phyloP scores from a whole-genome alignment of 768 basidiomycete species.

The Cystofilobasidium macerans region DNA sequence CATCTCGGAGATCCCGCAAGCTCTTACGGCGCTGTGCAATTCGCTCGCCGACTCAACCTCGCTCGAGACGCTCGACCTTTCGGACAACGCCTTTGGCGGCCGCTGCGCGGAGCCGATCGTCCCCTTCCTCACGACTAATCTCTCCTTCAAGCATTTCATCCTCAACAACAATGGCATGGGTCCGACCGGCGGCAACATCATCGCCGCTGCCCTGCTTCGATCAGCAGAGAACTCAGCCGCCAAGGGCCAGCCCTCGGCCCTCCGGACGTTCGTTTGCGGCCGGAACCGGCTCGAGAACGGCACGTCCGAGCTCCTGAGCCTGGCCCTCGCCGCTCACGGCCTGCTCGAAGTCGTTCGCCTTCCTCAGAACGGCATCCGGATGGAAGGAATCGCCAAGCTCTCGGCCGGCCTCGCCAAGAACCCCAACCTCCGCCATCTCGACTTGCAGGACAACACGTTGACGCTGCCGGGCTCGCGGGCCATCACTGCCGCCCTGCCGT shows the following conservation, averaged over 20 bases:
- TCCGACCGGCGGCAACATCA: constrained; percentile 69
- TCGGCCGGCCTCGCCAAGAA: constrained; percentile 63
- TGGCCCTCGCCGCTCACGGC: constrained; percentile 74
- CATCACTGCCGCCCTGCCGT: constrained; percentile 53
- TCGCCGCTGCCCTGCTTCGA: constrained; percentile 70
- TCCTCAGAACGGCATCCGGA: constrained; percentile 96
- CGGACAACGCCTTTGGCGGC: constrained; percentile 93
- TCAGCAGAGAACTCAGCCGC: constrained; percentile 59
- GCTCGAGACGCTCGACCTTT: constrained; percentile 77
- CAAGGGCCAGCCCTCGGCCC: constrained; percentile 53
- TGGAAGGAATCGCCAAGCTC: constrained; percentile 74
- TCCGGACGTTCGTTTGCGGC: constrained; percentile 77
- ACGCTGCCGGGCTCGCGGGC: constrained; percentile 50
- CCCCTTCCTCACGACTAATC: constrained; percentile 72
- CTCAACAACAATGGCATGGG: constrained; percentile 97
- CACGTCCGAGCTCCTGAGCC: constrained; percentile 68
- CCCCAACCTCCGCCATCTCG: constrained; percentile 57
- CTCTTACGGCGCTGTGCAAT: constrained; percentile 77
- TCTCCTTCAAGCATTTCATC: constrained; percentile 67
- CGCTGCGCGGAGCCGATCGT: constrained; percentile 90
- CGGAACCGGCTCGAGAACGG: constrained; percentile 93
- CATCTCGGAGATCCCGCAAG: constrained; percentile 85
- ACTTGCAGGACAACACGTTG: constrained; percentile 69
- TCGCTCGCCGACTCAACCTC: constrained; percentile 68
- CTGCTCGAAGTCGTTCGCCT: constrained; percentile 68